A percentile compares a stretch with the other conserved stretches of the same genome.
phyloP scores from a whole-genome alignment of 1,284 basidiomycete genomes.

The Puccinia sorghi region DNA sequence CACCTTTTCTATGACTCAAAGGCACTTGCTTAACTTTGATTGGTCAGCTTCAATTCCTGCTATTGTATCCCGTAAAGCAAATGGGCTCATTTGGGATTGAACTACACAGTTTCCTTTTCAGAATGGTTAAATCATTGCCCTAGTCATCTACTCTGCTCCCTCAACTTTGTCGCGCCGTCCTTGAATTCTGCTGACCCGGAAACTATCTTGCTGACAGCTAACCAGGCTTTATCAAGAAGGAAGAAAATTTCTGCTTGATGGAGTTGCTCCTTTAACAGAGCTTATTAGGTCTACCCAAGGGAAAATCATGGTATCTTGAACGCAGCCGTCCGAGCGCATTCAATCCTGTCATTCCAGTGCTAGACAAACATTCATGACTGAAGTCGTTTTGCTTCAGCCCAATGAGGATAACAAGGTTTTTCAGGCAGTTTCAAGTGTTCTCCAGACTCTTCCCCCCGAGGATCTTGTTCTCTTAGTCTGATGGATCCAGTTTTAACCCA shows the following conservation, averaged over 20 bases:
- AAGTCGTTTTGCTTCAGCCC: slow-evolving; percentile 35
- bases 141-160: slow-evolving; percentile 50
- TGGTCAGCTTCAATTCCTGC: slow-evolving; percentile 17
- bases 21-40: slow-evolving; percentile 52
- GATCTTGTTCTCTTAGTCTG: no score
- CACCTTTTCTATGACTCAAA: slow-evolving; percentile 48
- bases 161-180: slow-evolving; percentile 52
- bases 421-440: slow-evolving; percentile 55
- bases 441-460: no score
- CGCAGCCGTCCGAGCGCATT: background rate
- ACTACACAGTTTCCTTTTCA: slow-evolving; percentile 53
- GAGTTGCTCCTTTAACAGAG: slow-evolving; percentile 55
- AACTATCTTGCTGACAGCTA: slow-evolving; percentile 53
- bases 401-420: slow-evolving; percentile 55
- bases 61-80: background rate
- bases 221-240: slow-evolving; percentile 54
- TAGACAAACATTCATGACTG: background rate
- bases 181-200: slow-evolving; percentile 46
- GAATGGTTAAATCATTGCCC: slow-evolving; percentile 54
- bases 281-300: slow-evolving; percentile 54
- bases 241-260: slow-evolving; percentile 52
- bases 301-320: slow-evolving; percentile 52
- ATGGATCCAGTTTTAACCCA: background rate
- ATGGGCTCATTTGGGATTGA: background rate
- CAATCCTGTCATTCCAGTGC: background rate